phyloP scores from a whole-genome alignment of 169 alveolate species.

The Plasmodium ovale region DNA sequence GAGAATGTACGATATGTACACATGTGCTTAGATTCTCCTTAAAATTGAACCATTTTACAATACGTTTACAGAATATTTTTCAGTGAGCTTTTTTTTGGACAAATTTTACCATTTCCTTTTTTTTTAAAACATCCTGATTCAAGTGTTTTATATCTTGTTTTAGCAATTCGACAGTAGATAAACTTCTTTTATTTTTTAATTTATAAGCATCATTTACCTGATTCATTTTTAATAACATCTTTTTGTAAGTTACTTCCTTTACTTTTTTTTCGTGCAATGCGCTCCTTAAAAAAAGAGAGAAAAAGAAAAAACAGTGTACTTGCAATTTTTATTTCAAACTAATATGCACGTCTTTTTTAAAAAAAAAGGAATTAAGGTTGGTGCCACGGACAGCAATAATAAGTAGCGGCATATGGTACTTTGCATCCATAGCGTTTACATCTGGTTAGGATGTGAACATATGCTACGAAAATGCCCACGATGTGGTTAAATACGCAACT shows the following conservation, averaged over 20 bases:
- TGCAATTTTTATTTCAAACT: too few relatives aligned
- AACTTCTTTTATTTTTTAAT: constrained; percentile 72
- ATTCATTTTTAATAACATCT: constrained; percentile 72
- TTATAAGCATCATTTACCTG: constrained; percentile 72
- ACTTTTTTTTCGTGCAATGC: constrained; percentile 60
- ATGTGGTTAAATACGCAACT: not conserved
- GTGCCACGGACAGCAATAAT: too few relatives aligned
- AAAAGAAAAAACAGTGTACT: not conserved
- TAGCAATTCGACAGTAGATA: constrained; percentile 65
- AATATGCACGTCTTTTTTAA: too few relatives aligned
- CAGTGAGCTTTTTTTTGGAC: not conserved
- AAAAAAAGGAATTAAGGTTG: too few relatives aligned
- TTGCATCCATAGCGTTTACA: too few relatives aligned
- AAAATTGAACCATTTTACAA: not conserved
- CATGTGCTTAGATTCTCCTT: too few relatives aligned
- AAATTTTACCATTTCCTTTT: constrained; percentile 70
- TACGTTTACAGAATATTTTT: not conserved
- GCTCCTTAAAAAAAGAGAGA: constrained; percentile 2
- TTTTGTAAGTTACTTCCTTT: constrained; percentile 65
- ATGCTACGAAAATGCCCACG: too few relatives aligned
- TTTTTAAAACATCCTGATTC: constrained; percentile 59
- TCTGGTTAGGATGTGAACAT: too few relatives aligned
- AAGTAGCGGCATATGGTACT: too few relatives aligned
- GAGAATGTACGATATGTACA: too few relatives aligned
- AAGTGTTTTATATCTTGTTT: constrained; percentile 61